Evolutionary conservation across 2,329 filamentous ascomycete genomes (phyloP).

Genomic region (Apiospora rasikravindrae): DNA sequence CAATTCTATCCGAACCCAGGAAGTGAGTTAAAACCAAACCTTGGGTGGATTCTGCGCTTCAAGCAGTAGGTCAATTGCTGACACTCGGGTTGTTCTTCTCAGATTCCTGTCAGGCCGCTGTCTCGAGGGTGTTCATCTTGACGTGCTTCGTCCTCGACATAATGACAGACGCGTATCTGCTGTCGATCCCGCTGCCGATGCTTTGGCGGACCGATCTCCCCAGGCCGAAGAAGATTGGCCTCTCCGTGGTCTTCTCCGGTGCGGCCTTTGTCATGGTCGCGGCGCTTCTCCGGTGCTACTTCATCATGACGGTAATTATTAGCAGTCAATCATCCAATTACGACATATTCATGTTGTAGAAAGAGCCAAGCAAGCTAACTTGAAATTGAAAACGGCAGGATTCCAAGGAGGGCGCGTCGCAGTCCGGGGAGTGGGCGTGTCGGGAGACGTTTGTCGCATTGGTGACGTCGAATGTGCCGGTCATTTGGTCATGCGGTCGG

Average conservation of each 20-base stretch:
- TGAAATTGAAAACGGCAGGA: constrained; percentile 9
- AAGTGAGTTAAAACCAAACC: constrained; percentile 21
- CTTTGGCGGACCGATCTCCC: constrained; percentile 20
- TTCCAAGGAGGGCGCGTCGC: constrained; percentile 16
- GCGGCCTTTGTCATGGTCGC: constrained; percentile 22
- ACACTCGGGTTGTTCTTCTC: not conserved
- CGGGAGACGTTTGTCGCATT: constrained; percentile 24
- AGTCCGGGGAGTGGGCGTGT: constrained; percentile 21
- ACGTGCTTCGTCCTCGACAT: constrained; percentile 22
- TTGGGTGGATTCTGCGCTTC: not conserved
- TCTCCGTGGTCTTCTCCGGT: constrained; percentile 22
- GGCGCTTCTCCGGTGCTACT: constrained; percentile 22
- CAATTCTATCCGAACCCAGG: constrained; percentile 27
- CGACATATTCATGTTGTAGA: not conserved
- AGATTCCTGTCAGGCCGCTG: constrained; percentile 25
- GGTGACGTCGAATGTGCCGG: constrained; percentile 22
- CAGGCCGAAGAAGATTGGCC: constrained; percentile 14
- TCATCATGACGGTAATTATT: constrained; percentile 21
- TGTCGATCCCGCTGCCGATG: constrained; percentile 26
- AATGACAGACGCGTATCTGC: constrained; percentile 24
- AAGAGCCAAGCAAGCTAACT: constrained; percentile 3
- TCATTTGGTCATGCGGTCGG: constrained; percentile 15
- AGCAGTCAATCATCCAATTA: not conserved
- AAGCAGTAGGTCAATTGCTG: not conserved
- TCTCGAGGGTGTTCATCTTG: constrained; percentile 22